phyloP scores from a whole-genome alignment of 352 stramenopile species.

The Phytophthora capsici region DNA sequence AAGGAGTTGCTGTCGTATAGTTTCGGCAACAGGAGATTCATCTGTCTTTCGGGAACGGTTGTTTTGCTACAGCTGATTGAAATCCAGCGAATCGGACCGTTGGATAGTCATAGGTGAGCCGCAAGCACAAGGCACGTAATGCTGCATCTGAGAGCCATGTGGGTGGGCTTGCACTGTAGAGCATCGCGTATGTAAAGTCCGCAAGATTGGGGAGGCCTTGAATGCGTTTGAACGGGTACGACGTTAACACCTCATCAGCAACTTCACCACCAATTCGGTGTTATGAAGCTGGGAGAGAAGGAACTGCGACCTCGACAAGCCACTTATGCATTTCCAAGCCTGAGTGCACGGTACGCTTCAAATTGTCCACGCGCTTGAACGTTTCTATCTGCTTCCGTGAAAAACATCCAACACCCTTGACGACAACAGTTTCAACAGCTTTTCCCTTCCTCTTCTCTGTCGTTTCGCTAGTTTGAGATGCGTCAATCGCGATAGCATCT shows the following conservation, averaged over 20 bases:
- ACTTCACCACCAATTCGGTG: too few relatives aligned
- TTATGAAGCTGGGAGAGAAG: too few relatives aligned
- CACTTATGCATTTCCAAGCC: too few relatives aligned
- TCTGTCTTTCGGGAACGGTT: neutral
- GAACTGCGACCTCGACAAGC: too few relatives aligned
- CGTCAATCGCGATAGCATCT: too few relatives aligned
- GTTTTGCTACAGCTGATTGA: neutral
- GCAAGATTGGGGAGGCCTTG: neutral
- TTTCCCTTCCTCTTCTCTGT: too few relatives aligned
- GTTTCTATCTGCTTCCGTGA: too few relatives aligned
- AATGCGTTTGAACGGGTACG: neutral
- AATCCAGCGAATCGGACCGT: neutral
- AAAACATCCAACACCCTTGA: too few relatives aligned
- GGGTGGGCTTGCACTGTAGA: neutral
- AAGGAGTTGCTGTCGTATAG: neutral
- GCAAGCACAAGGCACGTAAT: neutral
- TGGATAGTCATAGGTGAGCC: neutral
- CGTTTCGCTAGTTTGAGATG: too few relatives aligned
- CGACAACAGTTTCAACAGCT: too few relatives aligned
- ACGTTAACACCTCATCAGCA: neutral
- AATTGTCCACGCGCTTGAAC: too few relatives aligned
- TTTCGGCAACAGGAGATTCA: neutral
- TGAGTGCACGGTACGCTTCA: too few relatives aligned
- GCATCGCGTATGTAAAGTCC: neutral
- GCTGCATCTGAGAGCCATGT: neutral